Percentiles rank a stretch among this genome's conserved stretches.
Evolutionary conservation across 2,329 filamentous ascomycete genomes (phyloP).

Genomic region (Beauveria scarabaeidicola): DNA sequence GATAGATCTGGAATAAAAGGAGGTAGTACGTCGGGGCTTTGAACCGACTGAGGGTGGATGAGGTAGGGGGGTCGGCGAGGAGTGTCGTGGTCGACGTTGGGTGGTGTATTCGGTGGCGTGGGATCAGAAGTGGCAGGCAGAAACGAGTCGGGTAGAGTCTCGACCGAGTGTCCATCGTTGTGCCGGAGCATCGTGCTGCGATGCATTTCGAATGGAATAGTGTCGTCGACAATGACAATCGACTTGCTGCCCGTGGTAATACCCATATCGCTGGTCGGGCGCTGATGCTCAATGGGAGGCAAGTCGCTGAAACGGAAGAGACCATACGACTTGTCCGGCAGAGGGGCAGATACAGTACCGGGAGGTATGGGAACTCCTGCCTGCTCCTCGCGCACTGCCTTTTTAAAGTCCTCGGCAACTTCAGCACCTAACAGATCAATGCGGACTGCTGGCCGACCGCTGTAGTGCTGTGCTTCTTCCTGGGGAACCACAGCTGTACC

Average conservation of each 20-base stretch:
- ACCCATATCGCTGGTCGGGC: slow-evolving; percentile 44
- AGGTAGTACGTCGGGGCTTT: slow-evolving; percentile 34
- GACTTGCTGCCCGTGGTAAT: slow-evolving; percentile 80
- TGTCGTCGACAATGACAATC: slow-evolving; percentile 77
- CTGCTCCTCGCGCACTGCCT: slow-evolving; percentile 58
- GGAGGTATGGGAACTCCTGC: slow-evolving; percentile 17
- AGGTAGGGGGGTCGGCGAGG: slow-evolving; percentile 49
- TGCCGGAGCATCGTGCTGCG: slow-evolving; percentile 44
- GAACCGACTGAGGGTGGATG: slow-evolving; percentile 38
- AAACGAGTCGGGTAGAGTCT: slow-evolving; percentile 46
- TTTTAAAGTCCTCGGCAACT: slow-evolving; percentile 70
- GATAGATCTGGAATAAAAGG: slow-evolving; percentile 40
- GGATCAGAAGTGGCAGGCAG: slow-evolving; percentile 41
- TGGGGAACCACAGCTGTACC: slow-evolving; percentile 54
- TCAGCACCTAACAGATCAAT: slow-evolving; percentile 78
- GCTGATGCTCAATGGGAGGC: slow-evolving; percentile 23
- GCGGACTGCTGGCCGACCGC: slow-evolving; percentile 47
- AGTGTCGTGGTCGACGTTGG: slow-evolving; percentile 32
- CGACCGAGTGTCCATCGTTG: slow-evolving; percentile 36
- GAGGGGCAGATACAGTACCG: slow-evolving; percentile 19
- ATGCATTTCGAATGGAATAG: slow-evolving; percentile 40
- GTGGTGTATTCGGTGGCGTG: slow-evolving; percentile 55
- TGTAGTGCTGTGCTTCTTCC: slow-evolving; percentile 34
- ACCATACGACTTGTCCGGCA: slow-evolving; percentile 35
- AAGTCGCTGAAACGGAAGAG: slow-evolving; percentile 28